A percentile compares a stretch with the other conserved stretches of the same genome.
These are phyloP conservation scores for Wickerhamomyces sydowiorum DNA, from an alignment of 805 yeast species.

Conservation along the genomic window DNA sequence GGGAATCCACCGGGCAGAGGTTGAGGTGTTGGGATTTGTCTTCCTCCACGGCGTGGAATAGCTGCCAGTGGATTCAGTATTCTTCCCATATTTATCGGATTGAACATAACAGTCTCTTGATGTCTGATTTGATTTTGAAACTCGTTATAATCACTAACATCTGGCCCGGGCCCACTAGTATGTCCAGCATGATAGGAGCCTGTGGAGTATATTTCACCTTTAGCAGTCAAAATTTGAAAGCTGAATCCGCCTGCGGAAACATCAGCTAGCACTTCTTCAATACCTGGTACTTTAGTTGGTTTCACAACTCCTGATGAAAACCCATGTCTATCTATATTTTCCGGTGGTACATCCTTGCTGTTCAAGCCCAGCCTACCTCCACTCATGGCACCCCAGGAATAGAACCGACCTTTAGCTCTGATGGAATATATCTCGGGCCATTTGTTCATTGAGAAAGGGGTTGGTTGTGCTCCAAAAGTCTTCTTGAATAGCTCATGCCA, in stretches of 20 bases:
- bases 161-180: conserved; percentile 35
- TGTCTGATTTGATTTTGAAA: conserved; percentile 3
- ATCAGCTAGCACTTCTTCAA: conserved; percentile 36
- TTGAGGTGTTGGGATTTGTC: neutral
- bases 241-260: conserved; percentile 62
- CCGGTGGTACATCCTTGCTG: conserved; percentile 22
- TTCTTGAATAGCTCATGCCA: conserved; percentile 40
- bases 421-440: conserved; percentile 45
- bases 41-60: neutral
- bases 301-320: conserved; percentile 26
- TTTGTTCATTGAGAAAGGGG: conserved; percentile 34
- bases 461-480: conserved; percentile 39
- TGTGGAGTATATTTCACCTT: conserved; percentile 51
- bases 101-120: neutral
- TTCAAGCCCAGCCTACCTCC: conserved; percentile 43
- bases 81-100: neutral
- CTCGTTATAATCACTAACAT: conserved; percentile 27
- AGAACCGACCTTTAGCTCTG: conserved; percentile 34
- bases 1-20: neutral
- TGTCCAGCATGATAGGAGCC: conserved; percentile 39
- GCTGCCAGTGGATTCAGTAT: neutral
- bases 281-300: conserved; percentile 32
- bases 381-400: conserved; percentile 45
- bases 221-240: conserved; percentile 48
- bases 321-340: conserved; percentile 15